Evolutionary conservation across 345 rosid genomes (phyloP), one percentile per base, ranked within the genome.

Genomic region (Moricandia arvensis): DNA sequence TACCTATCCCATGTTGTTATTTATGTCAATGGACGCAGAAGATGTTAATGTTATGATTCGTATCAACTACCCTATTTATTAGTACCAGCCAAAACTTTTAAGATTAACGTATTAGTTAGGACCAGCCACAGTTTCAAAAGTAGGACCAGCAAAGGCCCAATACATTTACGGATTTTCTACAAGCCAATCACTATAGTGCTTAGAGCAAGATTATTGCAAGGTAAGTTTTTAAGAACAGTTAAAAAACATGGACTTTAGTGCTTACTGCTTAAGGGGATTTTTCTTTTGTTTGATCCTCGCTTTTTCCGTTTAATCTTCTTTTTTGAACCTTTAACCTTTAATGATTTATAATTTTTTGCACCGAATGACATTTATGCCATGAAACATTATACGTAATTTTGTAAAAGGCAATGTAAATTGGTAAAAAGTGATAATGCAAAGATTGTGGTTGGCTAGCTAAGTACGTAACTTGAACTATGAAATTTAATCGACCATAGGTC

Each of bases 111-210:
- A 24, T 53, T 33, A 33, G 21, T 24, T 54, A 57, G 57, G 6
- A 59, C 30, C 29, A 41, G 4, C 41, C 8, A n/a, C 1, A 45
- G 13, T 1, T 47, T 47, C 18, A 47, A n/a, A 18, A 47, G 53
- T 5, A 47, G 53, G 53, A n/a, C 53, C 53, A n/a, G 53, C 5
- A 47, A 27, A 59, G 47, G 74, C 57, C 57, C 57, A 70, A n/a
- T 1, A 10, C 2, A 5, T 12, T 1, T 27, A 7, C 31, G 8
- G 43, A 29, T 57, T 70, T 70, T 55, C 12, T 59, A 59, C 30
- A 6, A 70, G 3, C 30, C 37, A 0, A 57, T 69, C 54, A 47
- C 9, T 53, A 1, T 53, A 33, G 21, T 54, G 49, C 12, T 34
- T 34, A 33, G n/a, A n/a, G n/a, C n/a, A n/a, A n/a, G n/a, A n/a